Conservation (phyloP, 2,329 filamentous ascomycete species). For the Colletotrichum graminicola region DNA sequence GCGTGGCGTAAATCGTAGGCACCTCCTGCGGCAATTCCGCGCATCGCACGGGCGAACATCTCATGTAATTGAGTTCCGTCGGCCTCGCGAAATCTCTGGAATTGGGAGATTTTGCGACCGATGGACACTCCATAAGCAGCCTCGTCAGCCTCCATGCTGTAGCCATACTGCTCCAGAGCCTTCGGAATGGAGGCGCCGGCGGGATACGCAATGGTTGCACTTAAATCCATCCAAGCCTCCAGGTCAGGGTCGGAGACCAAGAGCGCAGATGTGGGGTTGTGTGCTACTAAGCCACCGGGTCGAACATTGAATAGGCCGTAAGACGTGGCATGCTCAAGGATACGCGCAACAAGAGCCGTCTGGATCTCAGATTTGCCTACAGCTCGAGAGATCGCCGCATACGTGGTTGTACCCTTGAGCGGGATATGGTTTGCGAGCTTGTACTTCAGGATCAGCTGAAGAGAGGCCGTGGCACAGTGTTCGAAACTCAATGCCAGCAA, state of each 20-base stretch:
- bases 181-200: slow-evolving; percentile 9
- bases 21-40: slow-evolving; percentile 15
- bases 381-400: not conserved
- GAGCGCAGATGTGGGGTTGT: slow-evolving; percentile 1
- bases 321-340: slow-evolving; percentile 2
- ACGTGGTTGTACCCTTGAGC: not conserved
- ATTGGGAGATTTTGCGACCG: slow-evolving; percentile 16
- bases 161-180: slow-evolving; percentile 12
- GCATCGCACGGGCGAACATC: slow-evolving; percentile 29
- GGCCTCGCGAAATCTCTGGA: slow-evolving; percentile 6
- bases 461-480: slow-evolving; percentile 17
- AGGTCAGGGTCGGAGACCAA: slow-evolving; percentile 19
- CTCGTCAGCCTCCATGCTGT: slow-evolving; percentile 27
- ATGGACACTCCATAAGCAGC: slow-evolving; percentile 19
- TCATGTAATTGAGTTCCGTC: slow-evolving; percentile 14
- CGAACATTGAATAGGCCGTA: slow-evolving; percentile 14
- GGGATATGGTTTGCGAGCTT: slow-evolving; percentile 14
- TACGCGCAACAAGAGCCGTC: slow-evolving; percentile 13
- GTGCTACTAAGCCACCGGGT: slow-evolving; percentile 6
- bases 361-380: slow-evolving; percentile 2
- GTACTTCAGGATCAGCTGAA: slow-evolving; percentile 20
- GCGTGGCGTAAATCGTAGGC: slow-evolving; percentile 17
- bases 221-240: slow-evolving; percentile 26
- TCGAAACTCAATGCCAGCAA: slow-evolving; percentile 23
- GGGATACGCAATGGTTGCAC: slow-evolving; percentile 12